A percentile compares a stretch with the other conserved stretches of the same genome.
phyloP scores from a whole-genome alignment of 2,329 filamentous ascomycete species.

The Ascochyta viciae-villosae region DNA sequence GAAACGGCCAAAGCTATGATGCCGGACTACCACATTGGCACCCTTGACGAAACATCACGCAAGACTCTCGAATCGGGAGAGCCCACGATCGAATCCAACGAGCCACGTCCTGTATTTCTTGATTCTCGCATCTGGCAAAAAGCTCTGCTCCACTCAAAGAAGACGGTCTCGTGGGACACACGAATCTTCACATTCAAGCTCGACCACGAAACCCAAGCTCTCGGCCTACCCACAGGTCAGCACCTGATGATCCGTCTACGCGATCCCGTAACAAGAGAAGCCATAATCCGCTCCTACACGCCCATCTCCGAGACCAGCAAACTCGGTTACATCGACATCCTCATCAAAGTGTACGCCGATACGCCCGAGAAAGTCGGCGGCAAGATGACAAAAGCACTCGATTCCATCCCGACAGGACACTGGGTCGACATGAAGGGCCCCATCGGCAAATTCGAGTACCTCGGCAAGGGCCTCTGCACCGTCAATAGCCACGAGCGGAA shows the following conservation, averaged over 20 bases:
- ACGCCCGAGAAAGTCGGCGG: constrained; percentile 67
- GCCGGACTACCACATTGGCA: constrained; percentile 82
- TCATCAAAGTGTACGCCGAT: constrained; percentile 83
- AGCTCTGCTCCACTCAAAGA: constrained; percentile 72
- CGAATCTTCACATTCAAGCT: constrained; percentile 82
- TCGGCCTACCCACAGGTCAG: constrained; percentile 84
- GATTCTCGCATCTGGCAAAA: constrained; percentile 76
- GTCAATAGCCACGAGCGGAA: constrained; percentile 64
- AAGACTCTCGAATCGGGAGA: constrained; percentile 60
- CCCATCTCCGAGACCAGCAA: constrained; percentile 73
- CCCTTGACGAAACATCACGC: constrained; percentile 68
- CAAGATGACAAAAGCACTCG: constrained; percentile 81
- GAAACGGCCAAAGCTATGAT: constrained; percentile 94
- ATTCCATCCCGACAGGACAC: constrained; percentile 74
- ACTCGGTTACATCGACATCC: constrained; percentile 71
- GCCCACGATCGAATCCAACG: constrained; percentile 51
- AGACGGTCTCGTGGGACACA: constrained; percentile 76
- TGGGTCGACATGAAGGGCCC: constrained; percentile 79
- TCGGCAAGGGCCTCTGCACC: constrained; percentile 68
- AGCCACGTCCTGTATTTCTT: constrained; percentile 70
- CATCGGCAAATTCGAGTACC: constrained; percentile 83
- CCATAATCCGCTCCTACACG: constrained; percentile 86
- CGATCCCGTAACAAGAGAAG: constrained; percentile 72
- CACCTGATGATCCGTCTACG: constrained; percentile 84
- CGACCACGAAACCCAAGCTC: constrained; percentile 70